phyloP scores from a whole-genome alignment of 306 rosid genomes.

The Fragaria vesca region DNA sequence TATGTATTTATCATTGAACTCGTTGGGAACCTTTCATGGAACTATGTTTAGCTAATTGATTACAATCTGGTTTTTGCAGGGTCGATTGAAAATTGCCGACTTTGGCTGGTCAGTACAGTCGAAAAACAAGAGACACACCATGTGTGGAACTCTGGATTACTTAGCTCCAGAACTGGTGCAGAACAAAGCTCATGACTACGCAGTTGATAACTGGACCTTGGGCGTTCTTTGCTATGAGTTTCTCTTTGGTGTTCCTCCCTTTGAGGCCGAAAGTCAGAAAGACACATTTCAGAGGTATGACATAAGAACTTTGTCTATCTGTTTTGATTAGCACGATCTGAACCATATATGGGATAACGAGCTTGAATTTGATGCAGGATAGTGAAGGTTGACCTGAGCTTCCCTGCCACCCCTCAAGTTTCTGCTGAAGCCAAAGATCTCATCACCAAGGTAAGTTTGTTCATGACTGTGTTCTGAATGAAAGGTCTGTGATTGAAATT shows the following conservation, averaged over 20 bases:
- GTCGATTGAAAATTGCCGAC: conserved; percentile 86
- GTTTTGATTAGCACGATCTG: neutral
- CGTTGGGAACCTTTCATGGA: neutral
- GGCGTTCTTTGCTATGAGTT: conserved; percentile 89
- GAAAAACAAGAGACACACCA: conserved; percentile 65
- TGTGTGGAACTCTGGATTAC: conserved; percentile 96
- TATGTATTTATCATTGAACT: neutral
- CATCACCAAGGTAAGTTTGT: conserved; percentile 52
- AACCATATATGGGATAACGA: neutral
- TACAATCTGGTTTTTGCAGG: conserved; percentile 35
- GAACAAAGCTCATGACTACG: conserved; percentile 73
- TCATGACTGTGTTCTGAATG: neutral
- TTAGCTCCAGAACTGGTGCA: conserved; percentile 95
- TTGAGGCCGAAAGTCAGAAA: conserved; percentile 80
- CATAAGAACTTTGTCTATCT: neutral
- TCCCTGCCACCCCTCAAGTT: conserved; percentile 56
- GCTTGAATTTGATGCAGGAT: conserved; percentile 48
- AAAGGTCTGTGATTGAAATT: neutral
- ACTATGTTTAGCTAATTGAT: neutral
- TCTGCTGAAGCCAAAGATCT: conserved; percentile 71
- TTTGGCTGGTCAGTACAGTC: conserved; percentile 97
- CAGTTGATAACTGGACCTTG: conserved; percentile 91
- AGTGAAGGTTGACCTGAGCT: conserved; percentile 58
- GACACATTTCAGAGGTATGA: conserved; percentile 75
- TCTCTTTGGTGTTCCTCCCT: conserved; percentile 84